These are phyloP conservation scores for Phaseolus coccineus DNA, from an alignment of 331 rosid species.

Conservation along the genomic window DNA sequence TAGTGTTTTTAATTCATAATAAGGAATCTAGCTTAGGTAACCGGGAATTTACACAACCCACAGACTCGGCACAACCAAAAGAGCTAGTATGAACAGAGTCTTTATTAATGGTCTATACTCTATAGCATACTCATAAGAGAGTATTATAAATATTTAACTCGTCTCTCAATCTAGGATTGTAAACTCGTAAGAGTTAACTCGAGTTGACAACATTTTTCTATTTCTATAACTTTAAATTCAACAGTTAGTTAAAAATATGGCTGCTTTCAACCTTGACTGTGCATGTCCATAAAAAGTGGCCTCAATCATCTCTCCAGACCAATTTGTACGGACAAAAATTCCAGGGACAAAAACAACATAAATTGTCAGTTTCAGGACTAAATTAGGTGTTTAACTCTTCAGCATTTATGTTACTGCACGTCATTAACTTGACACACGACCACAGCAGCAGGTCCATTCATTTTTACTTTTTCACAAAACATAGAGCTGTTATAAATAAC, in stretches of 20 bases:
- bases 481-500: conserved; percentile 1
- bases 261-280: background rate
- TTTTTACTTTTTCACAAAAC: background rate
- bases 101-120: background rate
- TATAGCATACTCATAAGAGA: background rate
- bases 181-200: too few relatives aligned
- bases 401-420: background rate
- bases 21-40: too few relatives aligned
- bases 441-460: background rate
- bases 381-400: background rate
- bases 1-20: background rate
- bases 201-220: too few relatives aligned
- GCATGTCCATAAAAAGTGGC: background rate
- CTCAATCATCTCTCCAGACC: background rate
- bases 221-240: background rate
- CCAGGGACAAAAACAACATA: background rate
- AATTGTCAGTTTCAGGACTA: background rate
- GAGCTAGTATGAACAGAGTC: too few relatives aligned
- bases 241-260: background rate
- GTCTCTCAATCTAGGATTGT: too few relatives aligned
- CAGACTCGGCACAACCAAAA: too few relatives aligned
- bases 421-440: conserved; percentile 9
- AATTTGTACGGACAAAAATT: background rate
- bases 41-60: too few relatives aligned
- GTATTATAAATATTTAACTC: too few relatives aligned